These are phyloP conservation scores for Myrica gale DNA, from an alignment of 306 rosid genomes.

Conservation along the genomic window DNA sequence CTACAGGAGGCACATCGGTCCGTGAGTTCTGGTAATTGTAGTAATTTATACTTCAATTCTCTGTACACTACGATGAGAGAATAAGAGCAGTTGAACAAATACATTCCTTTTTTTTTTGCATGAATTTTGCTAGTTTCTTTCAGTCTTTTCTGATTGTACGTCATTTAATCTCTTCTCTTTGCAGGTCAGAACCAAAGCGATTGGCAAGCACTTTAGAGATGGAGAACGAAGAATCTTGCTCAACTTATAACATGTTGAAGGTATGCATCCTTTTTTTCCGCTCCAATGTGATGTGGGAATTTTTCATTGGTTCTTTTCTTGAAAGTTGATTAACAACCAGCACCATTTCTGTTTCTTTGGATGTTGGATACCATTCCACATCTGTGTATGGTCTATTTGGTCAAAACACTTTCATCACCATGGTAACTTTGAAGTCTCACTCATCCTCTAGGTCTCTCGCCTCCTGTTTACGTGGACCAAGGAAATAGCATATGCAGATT, in stretches of 20 bases:
- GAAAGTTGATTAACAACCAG: neutral
- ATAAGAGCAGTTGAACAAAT: constrained; percentile 6
- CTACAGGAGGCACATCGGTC: constrained; percentile 97
- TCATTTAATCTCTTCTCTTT: constrained; percentile 13
- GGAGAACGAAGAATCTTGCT: constrained; percentile 86
- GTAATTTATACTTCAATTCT: constrained; percentile 23
- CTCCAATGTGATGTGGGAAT: constrained; percentile 8
- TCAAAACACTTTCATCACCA: neutral
- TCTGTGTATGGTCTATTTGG: neutral
- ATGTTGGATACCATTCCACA: neutral
- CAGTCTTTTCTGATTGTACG: constrained; percentile 3
- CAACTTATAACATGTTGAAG: constrained; percentile 94
- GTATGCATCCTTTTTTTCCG: constrained; percentile 30
- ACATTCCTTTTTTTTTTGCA: neutral
- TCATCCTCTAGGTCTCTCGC: constrained; percentile 72
- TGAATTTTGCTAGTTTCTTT: constrained; percentile 10
- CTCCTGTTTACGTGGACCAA: constrained; percentile 81
- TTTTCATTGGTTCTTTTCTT: constrained; percentile 2
- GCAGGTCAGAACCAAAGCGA: constrained; percentile 71
- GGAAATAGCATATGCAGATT: constrained; percentile 77
- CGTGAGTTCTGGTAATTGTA: constrained; percentile 68
- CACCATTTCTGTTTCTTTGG: neutral
- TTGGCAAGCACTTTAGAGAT: constrained; percentile 44
- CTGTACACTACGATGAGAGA: constrained; percentile 2
- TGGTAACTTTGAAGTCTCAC: neutral